A percentile compares a stretch with the other conserved stretches of the same genome.
phyloP scores from a whole-genome alignment of 139 green algal species.

The Chlorella sorokiniana region DNA sequence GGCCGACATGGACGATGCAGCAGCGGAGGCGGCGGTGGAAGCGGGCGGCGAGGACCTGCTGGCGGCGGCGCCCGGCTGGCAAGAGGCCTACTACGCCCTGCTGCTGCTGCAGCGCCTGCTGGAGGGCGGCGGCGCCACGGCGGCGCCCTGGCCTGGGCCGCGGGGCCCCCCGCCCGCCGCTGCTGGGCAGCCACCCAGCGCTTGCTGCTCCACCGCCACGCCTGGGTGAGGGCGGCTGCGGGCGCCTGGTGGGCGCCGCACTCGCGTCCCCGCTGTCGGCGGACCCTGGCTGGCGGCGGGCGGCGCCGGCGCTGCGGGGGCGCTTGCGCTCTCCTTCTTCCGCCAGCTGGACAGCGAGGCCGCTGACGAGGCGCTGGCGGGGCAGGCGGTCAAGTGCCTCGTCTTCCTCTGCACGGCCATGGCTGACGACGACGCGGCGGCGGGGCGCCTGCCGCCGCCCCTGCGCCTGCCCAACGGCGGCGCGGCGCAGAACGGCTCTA shows the following conservation, averaged over 20 bases:
- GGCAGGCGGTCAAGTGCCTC: constrained; percentile 83
- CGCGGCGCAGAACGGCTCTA: constrained; percentile 17
- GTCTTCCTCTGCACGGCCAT: constrained; percentile 66
- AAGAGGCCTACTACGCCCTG: constrained; percentile 81
- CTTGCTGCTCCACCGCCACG: constrained; percentile 66
- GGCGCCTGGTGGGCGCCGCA: constrained; percentile 68
- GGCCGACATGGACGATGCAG: neutral
- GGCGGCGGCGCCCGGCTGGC: constrained; percentile 62
- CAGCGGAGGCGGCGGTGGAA: constrained; percentile 12
- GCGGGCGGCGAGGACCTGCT: constrained; percentile 10
- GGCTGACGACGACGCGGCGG: constrained; percentile 43
- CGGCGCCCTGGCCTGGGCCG: constrained; percentile 24
- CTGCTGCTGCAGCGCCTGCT: constrained; percentile 67
- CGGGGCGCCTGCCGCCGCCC: constrained; percentile 22
- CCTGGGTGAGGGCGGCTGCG: constrained; percentile 86
- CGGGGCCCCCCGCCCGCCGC: neutral
- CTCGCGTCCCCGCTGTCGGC: constrained; percentile 55
- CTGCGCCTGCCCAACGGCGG: constrained; percentile 15
- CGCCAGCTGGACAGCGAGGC: constrained; percentile 69
- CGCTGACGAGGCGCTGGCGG: constrained; percentile 74
- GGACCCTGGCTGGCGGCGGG: constrained; percentile 34
- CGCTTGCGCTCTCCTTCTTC: constrained; percentile 63
- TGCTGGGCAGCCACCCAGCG: constrained; percentile 22
- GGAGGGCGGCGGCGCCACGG: constrained; percentile 26
- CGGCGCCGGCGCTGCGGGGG: constrained; percentile 17